Percentiles rank a stretch among this genome's conserved stretches.
These are phyloP conservation scores for Trichosanthes truncata DNA, from an alignment of 306 rosid species.

Conservation along the genomic window DNA sequence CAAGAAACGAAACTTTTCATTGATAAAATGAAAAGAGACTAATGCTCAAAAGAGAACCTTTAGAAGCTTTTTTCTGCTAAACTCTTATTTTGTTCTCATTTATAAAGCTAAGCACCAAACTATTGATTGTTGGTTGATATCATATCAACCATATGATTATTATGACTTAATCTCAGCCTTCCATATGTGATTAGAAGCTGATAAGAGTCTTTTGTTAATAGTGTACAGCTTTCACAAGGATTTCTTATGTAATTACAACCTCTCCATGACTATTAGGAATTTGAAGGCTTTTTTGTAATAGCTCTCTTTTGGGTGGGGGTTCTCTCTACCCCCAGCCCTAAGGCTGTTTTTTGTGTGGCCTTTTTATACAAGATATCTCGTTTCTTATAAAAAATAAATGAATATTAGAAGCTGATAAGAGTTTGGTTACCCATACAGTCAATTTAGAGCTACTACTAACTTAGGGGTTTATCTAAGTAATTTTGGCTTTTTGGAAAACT, in stretches of 20 bases:
- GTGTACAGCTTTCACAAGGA: neutral
- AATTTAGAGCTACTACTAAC: neutral
- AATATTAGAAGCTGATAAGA: neutral
- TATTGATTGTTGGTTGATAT: neutral
- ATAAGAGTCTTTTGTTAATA: neutral
- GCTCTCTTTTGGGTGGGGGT: too few relatives aligned
- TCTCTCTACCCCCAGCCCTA: too few relatives aligned
- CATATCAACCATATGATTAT: neutral
- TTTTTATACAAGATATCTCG: too few relatives aligned
- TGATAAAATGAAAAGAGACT: too few relatives aligned
- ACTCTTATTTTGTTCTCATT: constrained; percentile 14
- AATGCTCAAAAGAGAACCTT: too few relatives aligned
- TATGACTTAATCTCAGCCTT: neutral
- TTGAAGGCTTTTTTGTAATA: too few relatives aligned
- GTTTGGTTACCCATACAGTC: neutral
- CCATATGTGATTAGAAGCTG: neutral
- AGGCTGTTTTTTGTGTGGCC: too few relatives aligned
- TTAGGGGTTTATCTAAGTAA: neutral
- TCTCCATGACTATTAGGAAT: neutral
- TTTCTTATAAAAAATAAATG: too few relatives aligned
- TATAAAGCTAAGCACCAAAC: neutral
- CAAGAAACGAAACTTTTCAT: too few relatives aligned
- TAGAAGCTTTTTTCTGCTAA: neutral
- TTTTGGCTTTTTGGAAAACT: neutral
- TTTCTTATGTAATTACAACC: neutral